phyloP scores from a whole-genome alignment of 805 yeast species.

The Myxozyma sirexii region DNA sequence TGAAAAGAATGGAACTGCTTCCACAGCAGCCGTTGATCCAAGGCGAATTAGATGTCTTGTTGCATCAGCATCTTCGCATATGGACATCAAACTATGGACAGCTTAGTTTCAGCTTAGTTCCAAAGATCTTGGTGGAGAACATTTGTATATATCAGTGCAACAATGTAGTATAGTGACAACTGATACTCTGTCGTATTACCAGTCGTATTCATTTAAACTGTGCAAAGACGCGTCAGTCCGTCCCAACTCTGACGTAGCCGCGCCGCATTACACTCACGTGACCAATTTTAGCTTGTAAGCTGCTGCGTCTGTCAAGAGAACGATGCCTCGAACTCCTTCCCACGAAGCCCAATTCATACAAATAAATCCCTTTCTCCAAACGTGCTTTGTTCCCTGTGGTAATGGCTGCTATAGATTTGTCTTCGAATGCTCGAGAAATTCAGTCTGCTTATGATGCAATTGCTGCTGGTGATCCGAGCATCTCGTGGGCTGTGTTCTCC shows the following conservation, averaged over 20 bases:
- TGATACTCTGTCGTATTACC: too few species aligned
- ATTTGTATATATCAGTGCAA: too few species aligned
- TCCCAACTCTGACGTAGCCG: too few species aligned
- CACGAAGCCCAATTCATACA: too few species aligned
- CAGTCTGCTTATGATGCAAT: constrained; percentile 66
- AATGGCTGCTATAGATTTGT: constrained; percentile 33
- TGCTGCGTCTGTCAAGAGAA: too few species aligned
- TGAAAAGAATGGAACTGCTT: constrained; percentile 11
- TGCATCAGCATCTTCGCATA: constrained; percentile 66
- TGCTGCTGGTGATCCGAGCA: constrained; percentile 71
- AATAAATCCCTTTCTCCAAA: too few species aligned
- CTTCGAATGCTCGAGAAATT: constrained; percentile 33
- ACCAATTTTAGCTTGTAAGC: too few species aligned
- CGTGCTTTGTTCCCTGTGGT: not conserved
- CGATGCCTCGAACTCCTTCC: too few species aligned
- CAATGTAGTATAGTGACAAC: too few species aligned
- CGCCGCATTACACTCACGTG: too few species aligned
- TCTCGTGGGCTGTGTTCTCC: constrained; percentile 78
- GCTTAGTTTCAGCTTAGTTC: not conserved
- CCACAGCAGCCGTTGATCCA: constrained; percentile 40
- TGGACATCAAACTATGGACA: constrained; percentile 57
- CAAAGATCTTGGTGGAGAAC: not conserved
- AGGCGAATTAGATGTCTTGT: constrained; percentile 61
- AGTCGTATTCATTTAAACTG: too few species aligned
- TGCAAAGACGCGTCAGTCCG: too few species aligned